Evolutionary conservation across 2,329 filamentous ascomycete species (phyloP), one percentile per base, ranked within the genome.

Genomic region (Hortaea werneckii): DNA sequence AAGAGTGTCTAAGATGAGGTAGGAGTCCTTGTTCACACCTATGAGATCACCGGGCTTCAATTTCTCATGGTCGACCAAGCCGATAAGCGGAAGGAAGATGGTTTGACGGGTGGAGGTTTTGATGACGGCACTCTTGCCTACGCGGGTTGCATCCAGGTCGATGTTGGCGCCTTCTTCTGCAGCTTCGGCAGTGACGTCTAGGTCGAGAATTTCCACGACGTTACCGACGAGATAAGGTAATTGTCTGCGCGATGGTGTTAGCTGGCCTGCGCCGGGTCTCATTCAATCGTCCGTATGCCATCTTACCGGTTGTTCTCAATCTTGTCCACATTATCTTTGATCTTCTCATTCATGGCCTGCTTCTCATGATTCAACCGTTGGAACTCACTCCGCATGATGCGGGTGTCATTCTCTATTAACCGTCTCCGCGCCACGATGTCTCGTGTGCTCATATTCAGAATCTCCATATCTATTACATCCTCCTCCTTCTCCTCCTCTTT

Each of bases 81-180:
- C 92, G 61, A 98, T 98, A 51, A 98, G 79, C 29, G 94, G 92
- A 41, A 98, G 76, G 73, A 98, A 98, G 68, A 98, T 98, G 45
- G 92, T 98, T 70, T 98, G 94, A 58, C 92, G 80, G 26, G 92
- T 98, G 5, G 90, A 96, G 6, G 92, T 98, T 75, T 98, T 98
- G 78, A 98, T 98, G 60, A 98, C 92, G 11, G 94, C 92, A 0
- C 90, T 96, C 70, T 96, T 98, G 69, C 92, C 92, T 7, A 96
- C 89, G 45, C 92, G 81, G 35, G 88, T 95, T 54, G 92, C 92
- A 69, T 98, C 92, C 41, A 98, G 77, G 65, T 98, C 92, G 65
- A 98, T 96, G 67, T 98, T 98, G 59, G 94, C 92, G 50, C 92
- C 94, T 69, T 98, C 94, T 67, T 98, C 92, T 30, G 85, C 88